Evolutionary conservation across 2,329 filamentous ascomycete genomes (phyloP).

Genomic region (Paradendryphiella salina): DNA sequence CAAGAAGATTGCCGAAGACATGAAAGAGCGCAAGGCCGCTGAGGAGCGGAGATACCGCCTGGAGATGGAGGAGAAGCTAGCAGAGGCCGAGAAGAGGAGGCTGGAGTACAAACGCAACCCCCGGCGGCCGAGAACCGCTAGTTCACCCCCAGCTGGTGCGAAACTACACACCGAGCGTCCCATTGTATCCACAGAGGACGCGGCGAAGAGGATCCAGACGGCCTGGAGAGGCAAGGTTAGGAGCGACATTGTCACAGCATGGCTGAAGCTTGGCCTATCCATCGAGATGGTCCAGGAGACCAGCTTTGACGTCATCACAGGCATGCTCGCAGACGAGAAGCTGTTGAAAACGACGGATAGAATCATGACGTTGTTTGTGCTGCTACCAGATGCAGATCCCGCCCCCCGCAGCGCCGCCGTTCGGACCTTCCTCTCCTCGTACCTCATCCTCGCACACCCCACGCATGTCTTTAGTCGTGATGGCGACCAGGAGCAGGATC

Average conservation of each 20-base stretch:
- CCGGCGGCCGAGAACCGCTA: conserved; percentile 63
- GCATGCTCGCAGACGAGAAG: conserved; percentile 66
- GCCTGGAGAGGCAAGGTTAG: conserved; percentile 67
- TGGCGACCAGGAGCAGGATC: conserved; percentile 68
- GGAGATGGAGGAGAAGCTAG: conserved; percentile 79
- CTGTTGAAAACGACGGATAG: conserved; percentile 68
- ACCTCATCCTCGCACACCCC: conserved; percentile 77
- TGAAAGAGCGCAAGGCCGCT: conserved; percentile 77
- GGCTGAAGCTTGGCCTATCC: conserved; percentile 67
- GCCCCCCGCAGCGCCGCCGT: conserved; percentile 67
- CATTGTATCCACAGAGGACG: conserved; percentile 61
- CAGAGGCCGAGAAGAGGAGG: conserved; percentile 73
- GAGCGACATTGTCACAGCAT: conserved; percentile 65
- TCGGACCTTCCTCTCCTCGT: conserved; percentile 77
- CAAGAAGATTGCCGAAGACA: conserved; percentile 79
- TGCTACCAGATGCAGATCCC: conserved; percentile 62
- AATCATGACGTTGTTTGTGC: conserved; percentile 69
- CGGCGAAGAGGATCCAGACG: conserved; percentile 67
- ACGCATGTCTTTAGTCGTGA: conserved; percentile 77
- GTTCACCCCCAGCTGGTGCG: conserved; percentile 54
- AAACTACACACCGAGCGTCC: conserved; percentile 37
- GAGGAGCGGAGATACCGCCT: conserved; percentile 69
- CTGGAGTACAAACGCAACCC: conserved; percentile 56
- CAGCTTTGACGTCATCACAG: conserved; percentile 73
- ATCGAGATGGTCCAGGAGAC: conserved; percentile 71